Conservation (phyloP, 1,284 basidiomycete species). For the Meripilus lineatus region DNA sequence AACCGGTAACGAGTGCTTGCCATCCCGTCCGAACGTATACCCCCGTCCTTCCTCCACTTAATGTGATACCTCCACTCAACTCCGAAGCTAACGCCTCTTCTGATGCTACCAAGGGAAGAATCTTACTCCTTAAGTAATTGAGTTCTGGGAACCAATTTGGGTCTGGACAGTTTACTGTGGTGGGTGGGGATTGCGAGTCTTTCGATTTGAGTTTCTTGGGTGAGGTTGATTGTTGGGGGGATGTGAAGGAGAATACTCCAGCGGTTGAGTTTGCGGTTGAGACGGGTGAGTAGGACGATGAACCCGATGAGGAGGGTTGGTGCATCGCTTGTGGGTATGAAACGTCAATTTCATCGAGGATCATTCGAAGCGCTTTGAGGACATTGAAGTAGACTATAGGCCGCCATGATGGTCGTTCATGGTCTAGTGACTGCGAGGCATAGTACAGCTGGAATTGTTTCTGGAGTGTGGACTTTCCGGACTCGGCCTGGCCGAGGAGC, state of each 20-base stretch:
- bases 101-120: constrained; percentile 60
- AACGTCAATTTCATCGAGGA: constrained; percentile 67
- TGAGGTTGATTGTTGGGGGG: constrained; percentile 9
- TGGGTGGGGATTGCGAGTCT: constrained; percentile 13
- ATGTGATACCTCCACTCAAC: constrained; percentile 56
- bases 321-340: constrained; percentile 34
- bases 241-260: constrained; percentile 5
- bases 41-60: constrained; percentile 52
- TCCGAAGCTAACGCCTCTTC: constrained; percentile 66
- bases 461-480: constrained; percentile 74
- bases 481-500: constrained; percentile 70
- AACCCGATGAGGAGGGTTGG: constrained; percentile 19
- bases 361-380: constrained; percentile 71
- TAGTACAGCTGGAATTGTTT: constrained; percentile 81
- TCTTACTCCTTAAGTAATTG: constrained; percentile 44
- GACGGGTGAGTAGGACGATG: constrained; percentile 16
- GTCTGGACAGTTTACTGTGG: constrained; percentile 16
- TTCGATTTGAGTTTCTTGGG: no score
- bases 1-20: constrained; percentile 53
- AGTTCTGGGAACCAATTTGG: constrained; percentile 41
- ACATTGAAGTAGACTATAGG: constrained; percentile 79
- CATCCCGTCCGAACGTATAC: constrained; percentile 65
- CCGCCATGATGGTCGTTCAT: constrained; percentile 67
- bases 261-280: constrained; percentile 14
- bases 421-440: constrained; percentile 61